These are phyloP conservation scores for Heliamphora exappendiculata DNA, from an alignment of 148 eudicot genomes.

Conservation along the genomic window DNA sequence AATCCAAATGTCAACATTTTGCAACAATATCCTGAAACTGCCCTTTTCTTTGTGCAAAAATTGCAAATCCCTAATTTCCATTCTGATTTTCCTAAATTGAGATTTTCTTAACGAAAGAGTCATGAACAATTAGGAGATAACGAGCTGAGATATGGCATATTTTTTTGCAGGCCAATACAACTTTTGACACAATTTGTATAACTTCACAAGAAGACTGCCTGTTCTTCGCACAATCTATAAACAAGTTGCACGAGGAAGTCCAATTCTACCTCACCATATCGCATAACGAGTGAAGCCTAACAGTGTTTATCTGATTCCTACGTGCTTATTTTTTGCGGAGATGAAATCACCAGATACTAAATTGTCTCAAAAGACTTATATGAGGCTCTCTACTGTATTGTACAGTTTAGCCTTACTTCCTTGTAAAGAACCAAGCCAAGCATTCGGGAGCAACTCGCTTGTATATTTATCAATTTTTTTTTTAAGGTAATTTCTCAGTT, in stretches of 20 bases:
- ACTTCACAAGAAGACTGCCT: slow-evolving; percentile 7
- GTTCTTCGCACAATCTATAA: background rate
- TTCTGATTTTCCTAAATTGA: slow-evolving; percentile 2
- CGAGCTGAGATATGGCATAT: background rate
- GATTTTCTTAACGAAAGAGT: background rate
- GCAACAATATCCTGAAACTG: background rate
- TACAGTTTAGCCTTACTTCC: slow-evolving; percentile 17
- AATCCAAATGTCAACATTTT: background rate
- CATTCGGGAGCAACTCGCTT: background rate
- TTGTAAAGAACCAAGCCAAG: slow-evolving; percentile 3
- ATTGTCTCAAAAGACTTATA: slow-evolving; percentile 1
- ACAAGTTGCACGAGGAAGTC: background rate
- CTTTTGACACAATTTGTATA: slow-evolving; percentile 10
- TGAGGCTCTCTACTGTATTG: slow-evolving; percentile 5
- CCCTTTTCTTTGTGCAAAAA: background rate
- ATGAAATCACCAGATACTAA: background rate
- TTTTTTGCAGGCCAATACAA: slow-evolving; percentile 15
- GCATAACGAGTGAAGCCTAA: background rate
- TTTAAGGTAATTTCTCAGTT: background rate
- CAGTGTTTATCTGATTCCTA: background rate
- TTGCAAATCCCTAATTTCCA: background rate
- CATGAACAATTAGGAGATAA: background rate
- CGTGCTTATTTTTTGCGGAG: slow-evolving; percentile 2
- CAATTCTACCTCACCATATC: background rate
- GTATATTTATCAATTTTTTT: slow-evolving; percentile 19